Conservation (phyloP, 768 basidiomycete genomes). For the Tephrocybe sp. region DNA sequence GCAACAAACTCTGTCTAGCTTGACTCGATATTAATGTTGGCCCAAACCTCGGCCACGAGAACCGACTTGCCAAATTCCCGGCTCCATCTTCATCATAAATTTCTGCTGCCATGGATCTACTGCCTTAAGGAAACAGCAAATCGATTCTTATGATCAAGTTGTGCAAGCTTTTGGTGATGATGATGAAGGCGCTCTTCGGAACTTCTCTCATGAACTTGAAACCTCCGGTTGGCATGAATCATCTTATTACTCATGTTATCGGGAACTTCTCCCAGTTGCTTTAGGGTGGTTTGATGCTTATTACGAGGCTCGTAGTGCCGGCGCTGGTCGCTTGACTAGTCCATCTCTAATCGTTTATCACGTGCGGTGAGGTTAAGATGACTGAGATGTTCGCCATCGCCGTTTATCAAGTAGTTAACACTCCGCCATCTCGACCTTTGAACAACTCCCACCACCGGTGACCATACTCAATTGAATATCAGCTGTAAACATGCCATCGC, state of each 20-base stretch:
- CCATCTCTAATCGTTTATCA: not conserved
- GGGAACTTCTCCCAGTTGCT: too few relatives aligned
- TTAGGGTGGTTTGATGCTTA: not conserved
- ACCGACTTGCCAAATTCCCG: not conserved
- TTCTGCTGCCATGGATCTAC: not conserved
- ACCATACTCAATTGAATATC: constrained; percentile 1
- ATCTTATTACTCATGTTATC: not conserved
- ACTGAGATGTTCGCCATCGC: constrained; percentile 3
- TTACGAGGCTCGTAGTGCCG: not conserved
- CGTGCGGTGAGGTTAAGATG: not conserved
- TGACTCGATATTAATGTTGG: not conserved
- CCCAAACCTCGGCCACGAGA: constrained; percentile 6
- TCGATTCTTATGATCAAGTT: not conserved
- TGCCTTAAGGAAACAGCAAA: constrained; percentile 6
- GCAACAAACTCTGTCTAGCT: constrained; percentile 7
- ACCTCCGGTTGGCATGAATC: too few relatives aligned
- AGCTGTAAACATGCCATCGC: constrained; percentile 19
- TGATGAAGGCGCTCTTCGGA: too few relatives aligned
- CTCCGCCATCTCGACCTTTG: not conserved
- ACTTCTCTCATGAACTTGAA: too few relatives aligned
- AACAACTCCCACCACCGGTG: not conserved
- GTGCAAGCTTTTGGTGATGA: too few relatives aligned
- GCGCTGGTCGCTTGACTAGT: not conserved
- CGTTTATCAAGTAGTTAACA: not conserved
- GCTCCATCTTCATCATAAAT: not conserved